A percentile compares a stretch with the other conserved stretches of the same genome.
Evolutionary conservation across 768 basidiomycete species (phyloP).

Genomic region (Polyporus arcularius): DNA sequence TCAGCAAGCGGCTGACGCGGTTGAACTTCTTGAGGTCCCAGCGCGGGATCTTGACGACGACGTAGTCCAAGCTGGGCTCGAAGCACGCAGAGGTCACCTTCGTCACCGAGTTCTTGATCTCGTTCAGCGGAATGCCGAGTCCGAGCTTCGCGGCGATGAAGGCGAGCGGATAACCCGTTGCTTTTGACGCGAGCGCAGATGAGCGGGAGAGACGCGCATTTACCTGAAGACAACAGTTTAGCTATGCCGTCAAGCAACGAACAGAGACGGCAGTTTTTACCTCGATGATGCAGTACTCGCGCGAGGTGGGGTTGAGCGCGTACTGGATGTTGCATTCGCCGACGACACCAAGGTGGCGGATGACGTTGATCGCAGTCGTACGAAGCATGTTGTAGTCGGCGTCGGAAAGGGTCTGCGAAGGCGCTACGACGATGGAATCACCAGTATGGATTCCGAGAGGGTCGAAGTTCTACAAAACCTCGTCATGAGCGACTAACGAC

Average conservation of each 20-base stretch:
- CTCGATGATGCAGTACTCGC: conserved; percentile 99
- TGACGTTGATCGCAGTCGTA: conserved; percentile 96
- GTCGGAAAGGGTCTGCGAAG: conserved; percentile 98
- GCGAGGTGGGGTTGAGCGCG: conserved; percentile 91
- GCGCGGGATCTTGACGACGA: conserved; percentile 97
- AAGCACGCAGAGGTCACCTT: conserved; percentile 97
- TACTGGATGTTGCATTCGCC: conserved; percentile 99
- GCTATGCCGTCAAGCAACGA: neutral
- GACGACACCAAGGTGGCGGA: conserved; percentile 96
- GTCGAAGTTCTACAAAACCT: conserved; percentile 83
- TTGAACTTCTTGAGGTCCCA: conserved; percentile 99
- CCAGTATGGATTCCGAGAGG: conserved; percentile 98
- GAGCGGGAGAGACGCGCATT: conserved; percentile 98
- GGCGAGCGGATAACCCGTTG: conserved; percentile 96
- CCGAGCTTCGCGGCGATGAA: conserved; percentile 99
- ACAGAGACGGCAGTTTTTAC: conserved; percentile 33
- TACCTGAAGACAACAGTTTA: conserved; percentile 43
- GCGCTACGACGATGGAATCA: conserved; percentile 97
- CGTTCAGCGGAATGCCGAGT: conserved; percentile 94
- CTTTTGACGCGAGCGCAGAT: conserved; percentile 96
- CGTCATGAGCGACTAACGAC: neutral
- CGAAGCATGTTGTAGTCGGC: conserved; percentile 99
- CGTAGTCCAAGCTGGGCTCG: conserved; percentile 96
- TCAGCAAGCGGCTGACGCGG: conserved; percentile 86
- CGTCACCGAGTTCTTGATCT: conserved; percentile 97